Conservation (phyloP, 2,329 filamentous ascomycete genomes). For the Diaporthe ampelina region DNA sequence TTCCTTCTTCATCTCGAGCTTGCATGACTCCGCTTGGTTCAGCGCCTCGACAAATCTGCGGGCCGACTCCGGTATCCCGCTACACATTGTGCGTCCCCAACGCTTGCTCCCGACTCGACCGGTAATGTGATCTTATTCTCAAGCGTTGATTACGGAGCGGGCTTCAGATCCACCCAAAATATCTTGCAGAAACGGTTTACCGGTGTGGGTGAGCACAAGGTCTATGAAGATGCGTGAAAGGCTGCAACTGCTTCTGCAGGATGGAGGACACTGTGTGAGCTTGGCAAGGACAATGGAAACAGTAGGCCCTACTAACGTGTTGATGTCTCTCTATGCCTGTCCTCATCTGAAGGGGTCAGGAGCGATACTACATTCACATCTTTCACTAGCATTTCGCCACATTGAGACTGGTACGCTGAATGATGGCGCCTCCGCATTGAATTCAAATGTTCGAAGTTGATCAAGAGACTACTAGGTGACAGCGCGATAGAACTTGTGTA, state of each 20-base stretch:
- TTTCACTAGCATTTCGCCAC: too few species aligned
- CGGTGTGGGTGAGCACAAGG: not conserved
- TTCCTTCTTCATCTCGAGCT: not conserved
- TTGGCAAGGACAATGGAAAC: not conserved
- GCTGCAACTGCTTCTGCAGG: not conserved
- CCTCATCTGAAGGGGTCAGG: not conserved
- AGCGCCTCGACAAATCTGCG: not conserved
- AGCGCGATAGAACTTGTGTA: not conserved
- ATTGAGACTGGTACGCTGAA: not conserved
- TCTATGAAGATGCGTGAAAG: not conserved
- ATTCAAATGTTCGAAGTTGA: not conserved
- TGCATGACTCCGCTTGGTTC: not conserved
- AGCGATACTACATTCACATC: not conserved
- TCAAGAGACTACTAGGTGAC: not conserved
- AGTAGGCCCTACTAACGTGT: not conserved
- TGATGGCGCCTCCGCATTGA: too few species aligned
- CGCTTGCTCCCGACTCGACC: not conserved
- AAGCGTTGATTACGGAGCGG: not conserved
- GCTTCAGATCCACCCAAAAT: not conserved
- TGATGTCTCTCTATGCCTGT: not conserved
- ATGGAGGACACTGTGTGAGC: not conserved
- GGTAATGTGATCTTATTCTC: not conserved
- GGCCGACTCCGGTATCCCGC: not conserved
- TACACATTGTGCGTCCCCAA: not conserved
- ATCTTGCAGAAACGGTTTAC: too few species aligned